phyloP scores from a whole-genome alignment of 2,329 filamentous ascomycete species.

The Capronia epimyces region DNA sequence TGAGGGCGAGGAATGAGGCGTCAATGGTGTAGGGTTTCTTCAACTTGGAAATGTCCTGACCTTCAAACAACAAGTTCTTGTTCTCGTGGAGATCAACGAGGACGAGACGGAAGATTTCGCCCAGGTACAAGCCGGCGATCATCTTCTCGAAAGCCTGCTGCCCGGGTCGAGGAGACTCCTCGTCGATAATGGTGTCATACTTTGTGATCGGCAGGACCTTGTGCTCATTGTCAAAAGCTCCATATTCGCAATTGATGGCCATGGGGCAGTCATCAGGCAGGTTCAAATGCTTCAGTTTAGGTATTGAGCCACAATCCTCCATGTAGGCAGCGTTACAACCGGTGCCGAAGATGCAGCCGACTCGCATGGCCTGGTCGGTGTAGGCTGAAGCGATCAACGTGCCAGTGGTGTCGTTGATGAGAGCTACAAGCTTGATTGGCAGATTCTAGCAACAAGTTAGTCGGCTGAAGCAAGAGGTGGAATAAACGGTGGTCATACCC shows the following conservation, averaged over 20 bases:
- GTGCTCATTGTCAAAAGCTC: slow-evolving; percentile 92
- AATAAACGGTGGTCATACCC: slow-evolving; percentile 44
- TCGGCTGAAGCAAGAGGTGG: background rate
- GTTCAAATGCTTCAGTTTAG: slow-evolving; percentile 88
- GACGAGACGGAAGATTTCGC: slow-evolving; percentile 87
- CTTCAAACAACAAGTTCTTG: slow-evolving; percentile 71
- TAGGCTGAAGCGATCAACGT: slow-evolving; percentile 95
- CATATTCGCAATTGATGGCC: slow-evolving; percentile 97
- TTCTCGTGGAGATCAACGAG: slow-evolving; percentile 80
- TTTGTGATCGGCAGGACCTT: slow-evolving; percentile 76
- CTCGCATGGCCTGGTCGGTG: slow-evolving; percentile 87
- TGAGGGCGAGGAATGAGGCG: slow-evolving; percentile 83
- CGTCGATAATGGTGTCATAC: slow-evolving; percentile 83
- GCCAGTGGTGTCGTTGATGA: slow-evolving; percentile 97
- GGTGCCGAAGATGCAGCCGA: slow-evolving; percentile 97
- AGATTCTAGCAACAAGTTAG: slow-evolving; percentile 22
- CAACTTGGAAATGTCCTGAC: slow-evolving; percentile 73
- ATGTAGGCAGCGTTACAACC: slow-evolving; percentile 98
- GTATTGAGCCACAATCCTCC: slow-evolving; percentile 84
- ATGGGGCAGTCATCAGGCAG: slow-evolving; percentile 77
- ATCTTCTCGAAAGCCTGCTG: slow-evolving; percentile 98
- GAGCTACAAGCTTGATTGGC: slow-evolving; percentile 74
- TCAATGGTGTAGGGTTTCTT: slow-evolving; percentile 86
- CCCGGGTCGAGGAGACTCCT: slow-evolving; percentile 83
- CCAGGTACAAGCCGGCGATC: slow-evolving; percentile 90